Evolutionary conservation across 306 rosid genomes (phyloP).

Genomic region (Aeschynomene evenia): DNA sequence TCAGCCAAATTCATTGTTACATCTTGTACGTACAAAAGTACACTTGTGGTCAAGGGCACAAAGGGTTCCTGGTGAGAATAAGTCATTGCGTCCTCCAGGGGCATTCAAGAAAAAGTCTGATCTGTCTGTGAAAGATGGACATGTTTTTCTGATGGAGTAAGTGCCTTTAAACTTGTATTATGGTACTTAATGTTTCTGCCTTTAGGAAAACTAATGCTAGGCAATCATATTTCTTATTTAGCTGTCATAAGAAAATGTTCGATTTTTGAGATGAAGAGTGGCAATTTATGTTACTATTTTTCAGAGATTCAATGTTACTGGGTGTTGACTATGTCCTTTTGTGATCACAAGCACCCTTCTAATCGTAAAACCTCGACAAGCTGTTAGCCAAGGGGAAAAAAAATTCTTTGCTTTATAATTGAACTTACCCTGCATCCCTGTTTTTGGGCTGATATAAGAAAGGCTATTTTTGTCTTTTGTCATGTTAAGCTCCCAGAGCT

Average conservation of each 20-base stretch:
- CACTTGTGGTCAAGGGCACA: constrained; percentile 79
- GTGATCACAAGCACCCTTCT: constrained; percentile 13
- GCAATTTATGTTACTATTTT: not conserved
- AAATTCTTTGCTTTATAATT: not conserved
- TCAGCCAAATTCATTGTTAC: constrained; percentile 84
- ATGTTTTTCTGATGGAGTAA: constrained; percentile 92
- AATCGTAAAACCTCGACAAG: not conserved
- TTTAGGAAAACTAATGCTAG: not conserved
- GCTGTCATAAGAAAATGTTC: not conserved
- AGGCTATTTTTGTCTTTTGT: not conserved
- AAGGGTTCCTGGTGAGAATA: constrained; percentile 84
- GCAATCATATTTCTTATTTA: not conserved
- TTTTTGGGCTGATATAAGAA: no score
- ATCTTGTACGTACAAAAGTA: constrained; percentile 89
- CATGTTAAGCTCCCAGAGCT: not conserved
- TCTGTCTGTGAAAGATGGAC: constrained; percentile 94
- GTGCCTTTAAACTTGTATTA: constrained; percentile 34
- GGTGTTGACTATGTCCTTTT: not conserved
- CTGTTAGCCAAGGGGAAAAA: not conserved
- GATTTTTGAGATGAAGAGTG: not conserved
- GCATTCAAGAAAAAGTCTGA: constrained; percentile 98
- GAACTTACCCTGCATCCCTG: not conserved
- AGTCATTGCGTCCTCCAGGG: constrained; percentile 90
- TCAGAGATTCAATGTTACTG: not conserved
- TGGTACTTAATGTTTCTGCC: not conserved